phyloP scores from a whole-genome alignment of 768 basidiomycete species.

The Mycena kentingensis region DNA sequence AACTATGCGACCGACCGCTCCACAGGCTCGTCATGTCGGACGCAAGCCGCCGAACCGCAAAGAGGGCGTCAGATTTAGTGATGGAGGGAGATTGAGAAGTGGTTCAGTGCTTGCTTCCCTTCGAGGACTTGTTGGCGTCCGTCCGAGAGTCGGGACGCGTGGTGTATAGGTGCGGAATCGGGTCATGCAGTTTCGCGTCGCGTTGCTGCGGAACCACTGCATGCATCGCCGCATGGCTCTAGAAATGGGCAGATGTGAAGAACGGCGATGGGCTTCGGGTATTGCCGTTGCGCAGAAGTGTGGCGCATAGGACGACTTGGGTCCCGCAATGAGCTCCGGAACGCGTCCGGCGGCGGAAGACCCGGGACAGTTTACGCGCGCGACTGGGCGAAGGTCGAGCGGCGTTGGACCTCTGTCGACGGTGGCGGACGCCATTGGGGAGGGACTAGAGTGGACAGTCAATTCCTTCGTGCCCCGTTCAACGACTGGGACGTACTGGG shows the following conservation, averaged over 20 bases:
- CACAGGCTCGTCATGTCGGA: conserved; percentile 34
- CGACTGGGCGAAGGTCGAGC: conserved; percentile 49
- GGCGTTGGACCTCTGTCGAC: conserved; percentile 46
- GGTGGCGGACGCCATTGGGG: conserved; percentile 45
- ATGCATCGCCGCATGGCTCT: conserved; percentile 26
- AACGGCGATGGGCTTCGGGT: conserved; percentile 32
- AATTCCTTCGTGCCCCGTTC: conserved; percentile 74
- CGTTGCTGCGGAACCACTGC: conserved; percentile 41
- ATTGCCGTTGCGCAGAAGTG: conserved; percentile 59
- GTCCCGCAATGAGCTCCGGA: conserved; percentile 73
- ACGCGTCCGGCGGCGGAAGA: conserved; percentile 54
- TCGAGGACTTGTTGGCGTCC: conserved; percentile 25
- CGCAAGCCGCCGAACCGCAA: conserved; percentile 38
- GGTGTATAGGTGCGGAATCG: conserved; percentile 23
- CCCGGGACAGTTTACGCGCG: conserved; percentile 63
- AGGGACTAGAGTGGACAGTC: too few relatives aligned
- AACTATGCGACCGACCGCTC: conserved; percentile 3
- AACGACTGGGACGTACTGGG: conserved; percentile 63
- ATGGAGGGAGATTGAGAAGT: conserved; percentile 9
- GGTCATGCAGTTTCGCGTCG: conserved; percentile 22
- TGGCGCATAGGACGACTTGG: conserved; percentile 49
- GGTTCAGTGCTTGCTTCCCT: not conserved
- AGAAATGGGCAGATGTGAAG: conserved; percentile 28
- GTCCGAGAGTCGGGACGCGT: conserved; percentile 29
- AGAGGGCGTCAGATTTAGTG: conserved; percentile 46